These are phyloP conservation scores for Globisporangium viniferum DNA, from an alignment of 352 stramenopile species.

Conservation along the genomic window DNA sequence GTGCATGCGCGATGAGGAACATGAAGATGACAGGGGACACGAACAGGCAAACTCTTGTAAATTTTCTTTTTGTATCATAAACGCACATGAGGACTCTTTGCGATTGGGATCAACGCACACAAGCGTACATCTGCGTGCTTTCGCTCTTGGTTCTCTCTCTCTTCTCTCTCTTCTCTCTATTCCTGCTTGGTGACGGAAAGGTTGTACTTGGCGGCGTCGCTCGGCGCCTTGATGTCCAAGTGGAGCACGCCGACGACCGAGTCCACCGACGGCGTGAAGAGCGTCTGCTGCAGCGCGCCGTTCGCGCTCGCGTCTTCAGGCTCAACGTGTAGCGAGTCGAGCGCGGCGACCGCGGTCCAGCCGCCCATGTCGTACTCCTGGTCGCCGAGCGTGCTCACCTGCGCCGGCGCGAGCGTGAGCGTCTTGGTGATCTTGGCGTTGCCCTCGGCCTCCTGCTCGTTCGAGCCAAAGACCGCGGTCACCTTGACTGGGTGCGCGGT, in stretches of 20 bases:
- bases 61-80: neutral
- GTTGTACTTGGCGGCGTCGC: slow-evolving; percentile 29
- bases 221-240: slow-evolving; percentile 50
- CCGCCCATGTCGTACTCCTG: slow-evolving; percentile 80
- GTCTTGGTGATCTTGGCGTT: slow-evolving; percentile 66
- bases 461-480: slow-evolving; percentile 62
- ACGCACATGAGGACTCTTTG: neutral
- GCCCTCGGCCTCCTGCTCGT: slow-evolving; percentile 60
- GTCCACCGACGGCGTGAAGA: slow-evolving; percentile 54
- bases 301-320: slow-evolving; percentile 20
- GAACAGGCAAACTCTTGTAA: neutral
- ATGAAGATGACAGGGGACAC: neutral
- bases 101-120: neutral
- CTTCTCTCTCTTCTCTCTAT: slow-evolving; percentile 12
- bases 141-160: neutral
- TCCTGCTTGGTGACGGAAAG: slow-evolving; percentile 41
- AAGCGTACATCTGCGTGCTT: neutral
- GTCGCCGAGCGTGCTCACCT: slow-evolving; percentile 40
- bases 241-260: slow-evolving; percentile 58
- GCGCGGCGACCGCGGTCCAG: slow-evolving; percentile 59
- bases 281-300: slow-evolving; percentile 29
- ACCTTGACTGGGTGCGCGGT: slow-evolving; percentile 54
- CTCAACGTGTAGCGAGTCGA: slow-evolving; percentile 60
- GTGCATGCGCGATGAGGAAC: neutral
- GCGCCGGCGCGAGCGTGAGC: slow-evolving; percentile 40